phyloP scores from a whole-genome alignment of 768 basidiomycete genomes.

The Tulasnella sp. region DNA sequence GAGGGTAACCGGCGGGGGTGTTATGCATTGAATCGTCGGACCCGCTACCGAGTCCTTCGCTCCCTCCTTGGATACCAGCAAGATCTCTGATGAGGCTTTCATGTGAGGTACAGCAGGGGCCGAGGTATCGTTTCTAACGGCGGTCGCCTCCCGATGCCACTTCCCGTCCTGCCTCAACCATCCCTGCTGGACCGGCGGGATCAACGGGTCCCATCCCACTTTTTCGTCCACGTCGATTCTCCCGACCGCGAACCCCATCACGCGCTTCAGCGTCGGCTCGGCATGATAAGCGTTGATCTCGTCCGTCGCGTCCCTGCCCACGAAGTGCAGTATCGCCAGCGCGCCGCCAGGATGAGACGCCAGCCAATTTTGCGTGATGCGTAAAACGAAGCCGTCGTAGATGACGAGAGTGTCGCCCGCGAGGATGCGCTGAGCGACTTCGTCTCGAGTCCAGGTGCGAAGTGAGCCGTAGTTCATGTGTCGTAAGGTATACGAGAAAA shows the following conservation, averaged over 20 bases:
- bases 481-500: not conserved
- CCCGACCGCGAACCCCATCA: slow-evolving; percentile 59
- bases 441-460: slow-evolving; percentile 34
- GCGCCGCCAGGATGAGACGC: slow-evolving; percentile 78
- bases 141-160: slow-evolving; percentile 56
- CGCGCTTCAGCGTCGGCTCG: slow-evolving; percentile 39
- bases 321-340: slow-evolving; percentile 84
- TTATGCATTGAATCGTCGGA: slow-evolving; percentile 11
- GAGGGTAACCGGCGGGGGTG: slow-evolving; percentile 31
- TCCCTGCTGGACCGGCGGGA: slow-evolving; percentile 78
- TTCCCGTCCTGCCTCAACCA: slow-evolving; percentile 53
- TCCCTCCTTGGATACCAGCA: slow-evolving; percentile 44
- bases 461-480: not conserved
- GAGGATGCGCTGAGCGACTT: slow-evolving; percentile 60
- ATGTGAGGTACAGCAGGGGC: not conserved
- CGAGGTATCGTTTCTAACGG: slow-evolving; percentile 26
- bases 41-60: slow-evolving; percentile 23
- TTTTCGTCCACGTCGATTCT: slow-evolving; percentile 42
- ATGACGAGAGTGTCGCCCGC: slow-evolving; percentile 67
- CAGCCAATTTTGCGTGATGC: slow-evolving; percentile 68
- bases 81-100: slow-evolving; percentile 37
- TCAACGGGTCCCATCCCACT: slow-evolving; percentile 55
- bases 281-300: slow-evolving; percentile 90
- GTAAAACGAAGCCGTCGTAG: slow-evolving; percentile 50
- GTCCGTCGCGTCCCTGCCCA: slow-evolving; percentile 89